Evolutionary conservation across 2,329 filamentous ascomycete species (phyloP).

Genomic region (Lasiodiplodia sp.): DNA sequence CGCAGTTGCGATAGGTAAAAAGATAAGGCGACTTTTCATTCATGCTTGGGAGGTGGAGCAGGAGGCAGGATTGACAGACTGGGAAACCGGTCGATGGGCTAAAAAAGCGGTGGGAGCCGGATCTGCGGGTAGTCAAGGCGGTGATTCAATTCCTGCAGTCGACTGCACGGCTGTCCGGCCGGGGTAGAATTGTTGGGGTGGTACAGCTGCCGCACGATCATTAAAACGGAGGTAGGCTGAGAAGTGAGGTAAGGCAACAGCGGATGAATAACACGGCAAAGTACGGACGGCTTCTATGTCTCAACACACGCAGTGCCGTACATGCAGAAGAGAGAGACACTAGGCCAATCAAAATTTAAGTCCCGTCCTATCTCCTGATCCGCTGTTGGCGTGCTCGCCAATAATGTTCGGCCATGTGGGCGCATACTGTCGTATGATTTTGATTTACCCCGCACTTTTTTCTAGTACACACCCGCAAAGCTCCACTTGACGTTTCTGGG

Average conservation of each 20-base stretch:
- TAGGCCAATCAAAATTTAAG: neutral
- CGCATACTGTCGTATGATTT: neutral
- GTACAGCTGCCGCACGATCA: neutral
- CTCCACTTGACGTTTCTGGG: neutral
- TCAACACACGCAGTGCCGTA: neutral
- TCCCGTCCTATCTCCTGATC: neutral
- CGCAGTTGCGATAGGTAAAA: neutral
- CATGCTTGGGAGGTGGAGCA: slow-evolving; percentile 66
- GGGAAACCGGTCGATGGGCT: slow-evolving; percentile 73
- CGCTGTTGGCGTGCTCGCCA: neutral
- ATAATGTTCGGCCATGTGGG: neutral
- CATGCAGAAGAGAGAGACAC: neutral
- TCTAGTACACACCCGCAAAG: neutral
- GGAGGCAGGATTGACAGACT: slow-evolving; percentile 79
- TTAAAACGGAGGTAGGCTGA: neutral
- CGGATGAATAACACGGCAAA: neutral
- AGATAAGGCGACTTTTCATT: slow-evolving; percentile 48
- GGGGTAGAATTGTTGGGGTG: slow-evolving; percentile 33
- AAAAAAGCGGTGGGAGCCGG: slow-evolving; percentile 71
- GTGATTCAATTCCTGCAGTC: too few species aligned
- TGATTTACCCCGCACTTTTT: neutral
- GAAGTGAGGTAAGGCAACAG: neutral
- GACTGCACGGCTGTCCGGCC: too few species aligned
- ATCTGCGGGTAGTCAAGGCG: slow-evolving; percentile 53
- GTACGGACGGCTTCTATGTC: neutral